Base-by-base conservation (phyloP, 192 early-diverging fungal genomes). In the Linnemannia exigua region DNA sequence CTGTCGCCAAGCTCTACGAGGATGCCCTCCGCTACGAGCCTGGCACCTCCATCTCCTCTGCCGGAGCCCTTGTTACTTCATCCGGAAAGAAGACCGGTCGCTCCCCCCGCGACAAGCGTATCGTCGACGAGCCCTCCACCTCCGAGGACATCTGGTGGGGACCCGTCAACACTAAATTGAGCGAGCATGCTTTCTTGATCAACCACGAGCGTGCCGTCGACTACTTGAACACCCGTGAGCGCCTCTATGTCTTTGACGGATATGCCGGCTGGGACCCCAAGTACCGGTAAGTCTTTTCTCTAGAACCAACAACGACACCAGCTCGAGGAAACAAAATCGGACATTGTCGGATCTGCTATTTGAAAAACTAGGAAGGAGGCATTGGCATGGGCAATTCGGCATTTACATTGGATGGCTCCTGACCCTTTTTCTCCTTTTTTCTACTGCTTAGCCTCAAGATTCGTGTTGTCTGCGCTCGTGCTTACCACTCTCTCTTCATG, bases 241-340 rank as follows among this genome's bases (percentile, higher is more conserved):
- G 95, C 72, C 93, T 98, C 68, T 98, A 97, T 82, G 97, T 99
- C 79, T 96, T 99, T 90, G 98, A 99, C 88, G 98, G 97, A 22
- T 99, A 90, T 79, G 98, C 98, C 72, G 98, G 98, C 36, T 99
- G 98, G 98, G 98, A 99, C 88, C 95, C 97, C 84, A 97, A 97
- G 91, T 96, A 98, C 94, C 94, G 97, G 81, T 83, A 83, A 38
- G 81, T 82, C 19, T 38, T 47, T 16, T 5, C 37, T 38, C 33
- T 0, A 37, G 41, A 44, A 28, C 16, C 35, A 41, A 37, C 11
- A 25, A 25, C 50, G 41, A 8, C 1, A 44, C 67, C 50, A 22
- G 19, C 46, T 46, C 48, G 7, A 66, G 28, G 11, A 25, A 25
- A 61, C 8, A 8, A 31, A 25, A 25, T 61, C 41, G 75, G 37